phyloP scores from a whole-genome alignment of 2,329 filamentous ascomycete species.

The Colletotrichum liaoningense region DNA sequence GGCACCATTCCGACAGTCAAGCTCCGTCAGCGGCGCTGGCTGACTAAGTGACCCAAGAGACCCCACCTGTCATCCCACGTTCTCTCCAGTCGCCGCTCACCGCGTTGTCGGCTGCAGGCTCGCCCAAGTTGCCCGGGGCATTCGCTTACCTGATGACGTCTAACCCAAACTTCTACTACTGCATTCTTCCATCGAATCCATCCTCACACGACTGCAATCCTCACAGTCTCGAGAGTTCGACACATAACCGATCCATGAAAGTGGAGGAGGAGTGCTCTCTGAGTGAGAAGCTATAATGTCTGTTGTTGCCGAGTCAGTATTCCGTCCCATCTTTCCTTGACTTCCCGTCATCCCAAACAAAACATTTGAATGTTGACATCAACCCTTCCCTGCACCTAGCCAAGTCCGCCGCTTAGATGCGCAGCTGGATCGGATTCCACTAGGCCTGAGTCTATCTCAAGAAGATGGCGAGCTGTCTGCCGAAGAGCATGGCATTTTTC shows the following conservation, averaged over 20 bases:
- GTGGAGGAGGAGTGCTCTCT: conserved; percentile 34
- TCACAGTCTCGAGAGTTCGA: conserved; percentile 3
- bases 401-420: conserved; percentile 73
- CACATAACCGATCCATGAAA: conserved; percentile 17
- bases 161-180: conserved; percentile 19
- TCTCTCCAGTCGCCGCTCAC: background rate
- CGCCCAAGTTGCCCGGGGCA: conserved; percentile 27
- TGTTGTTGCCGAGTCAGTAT: conserved; percentile 59
- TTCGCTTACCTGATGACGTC: conserved; percentile 33
- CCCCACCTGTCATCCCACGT: conserved; percentile 21
- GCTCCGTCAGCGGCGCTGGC: conserved; percentile 29
- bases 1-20: background rate
- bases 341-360: conserved; percentile 25
- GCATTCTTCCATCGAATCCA: background rate
- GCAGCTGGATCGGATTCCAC: conserved; percentile 72
- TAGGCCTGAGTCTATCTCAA: conserved; percentile 44
- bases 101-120: conserved; percentile 2
- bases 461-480: conserved; percentile 40
- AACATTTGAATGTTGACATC: conserved; percentile 24
- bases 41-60: conserved; percentile 17
- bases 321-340: conserved; percentile 20
- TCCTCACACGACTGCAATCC: conserved; percentile 26
- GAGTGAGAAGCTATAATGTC: conserved; percentile 48
- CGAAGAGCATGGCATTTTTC: conserved; percentile 46
- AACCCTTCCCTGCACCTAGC: conserved; percentile 48